Percentiles rank a stretch among this genome's conserved stretches.
phyloP scores from a whole-genome alignment of 2,329 filamentous ascomycete genomes.

The Paraconiothyrium brasiliense region DNA sequence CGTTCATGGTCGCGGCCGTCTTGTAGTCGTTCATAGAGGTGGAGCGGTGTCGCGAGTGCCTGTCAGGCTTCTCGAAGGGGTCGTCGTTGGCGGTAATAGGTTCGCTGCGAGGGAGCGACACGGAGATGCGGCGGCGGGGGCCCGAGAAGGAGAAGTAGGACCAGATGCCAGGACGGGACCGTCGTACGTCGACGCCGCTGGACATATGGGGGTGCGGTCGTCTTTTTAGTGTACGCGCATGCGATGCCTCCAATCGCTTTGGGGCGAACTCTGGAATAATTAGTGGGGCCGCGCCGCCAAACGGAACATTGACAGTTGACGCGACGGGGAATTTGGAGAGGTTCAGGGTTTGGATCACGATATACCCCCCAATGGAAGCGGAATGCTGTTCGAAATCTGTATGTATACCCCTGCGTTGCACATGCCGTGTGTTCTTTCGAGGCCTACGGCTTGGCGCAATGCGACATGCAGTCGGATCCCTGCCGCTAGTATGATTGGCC shows the following conservation, averaged over 20 bases:
- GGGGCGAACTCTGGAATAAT: background rate
- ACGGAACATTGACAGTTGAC: background rate
- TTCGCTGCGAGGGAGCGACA: slow-evolving; percentile 57
- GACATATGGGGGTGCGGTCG: slow-evolving; percentile 55
- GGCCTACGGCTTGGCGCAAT: slow-evolving; percentile 2
- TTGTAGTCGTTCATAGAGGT: slow-evolving; percentile 56
- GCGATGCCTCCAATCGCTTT: slow-evolving; percentile 7
- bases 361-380: background rate
- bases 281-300: slow-evolving; percentile 3
- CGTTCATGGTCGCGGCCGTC: slow-evolving; percentile 63
- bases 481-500: background rate
- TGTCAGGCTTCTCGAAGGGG: slow-evolving; percentile 58
- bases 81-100: slow-evolving; percentile 43
- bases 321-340: too few species aligned
- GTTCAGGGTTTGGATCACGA: background rate
- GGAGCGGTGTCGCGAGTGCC: slow-evolving; percentile 49
- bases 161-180: slow-evolving; percentile 59
- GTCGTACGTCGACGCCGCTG: slow-evolving; percentile 62
- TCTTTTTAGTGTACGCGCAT: slow-evolving; percentile 3
- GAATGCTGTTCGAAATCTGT: background rate
- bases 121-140: slow-evolving; percentile 62
- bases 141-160: slow-evolving; percentile 61
- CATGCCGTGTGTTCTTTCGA: slow-evolving; percentile 12
- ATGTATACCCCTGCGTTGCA: background rate
- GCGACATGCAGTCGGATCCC: background rate